Evolutionary conservation across 1,284 basidiomycete genomes (phyloP).

Genomic region (Stygiomarasmius scandens): DNA sequence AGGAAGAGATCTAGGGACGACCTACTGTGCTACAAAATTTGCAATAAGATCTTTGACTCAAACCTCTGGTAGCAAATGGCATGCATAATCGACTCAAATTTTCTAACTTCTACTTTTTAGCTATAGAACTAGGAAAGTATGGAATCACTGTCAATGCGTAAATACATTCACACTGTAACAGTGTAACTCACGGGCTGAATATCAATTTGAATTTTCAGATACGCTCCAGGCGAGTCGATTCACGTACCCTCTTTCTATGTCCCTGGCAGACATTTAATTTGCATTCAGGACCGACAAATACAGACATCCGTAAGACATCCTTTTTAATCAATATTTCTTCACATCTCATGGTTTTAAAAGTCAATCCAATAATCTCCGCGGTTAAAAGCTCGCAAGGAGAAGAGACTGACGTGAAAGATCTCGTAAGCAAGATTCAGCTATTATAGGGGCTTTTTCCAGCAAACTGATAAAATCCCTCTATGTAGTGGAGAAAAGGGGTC

Average conservation of each 20-base stretch:
- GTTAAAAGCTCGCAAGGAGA: too few species aligned
- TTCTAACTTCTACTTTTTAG: slow-evolving; percentile 19
- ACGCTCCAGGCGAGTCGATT: too few species aligned
- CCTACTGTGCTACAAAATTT: slow-evolving; percentile 27
- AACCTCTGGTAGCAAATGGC: not conserved
- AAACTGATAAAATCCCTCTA: too few species aligned
- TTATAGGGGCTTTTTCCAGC: too few species aligned
- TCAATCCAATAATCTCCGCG: too few species aligned
- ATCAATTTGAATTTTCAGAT: not conserved
- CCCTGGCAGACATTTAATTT: too few species aligned
- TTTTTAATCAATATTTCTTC: too few species aligned
- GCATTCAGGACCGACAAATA: too few species aligned
- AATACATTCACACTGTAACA: slow-evolving; percentile 23
- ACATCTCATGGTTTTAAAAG: too few species aligned
- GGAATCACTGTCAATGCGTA: slow-evolving; percentile 36
- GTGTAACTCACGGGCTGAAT: slow-evolving; percentile 14
- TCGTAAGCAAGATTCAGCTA: not conserved
- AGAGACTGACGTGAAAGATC: too few species aligned
- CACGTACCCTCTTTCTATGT: too few species aligned
- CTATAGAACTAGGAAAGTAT: slow-evolving; percentile 27
- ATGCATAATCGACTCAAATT: not conserved
- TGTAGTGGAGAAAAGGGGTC: slow-evolving; percentile 10
- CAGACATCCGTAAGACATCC: too few species aligned
- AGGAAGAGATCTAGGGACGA: not conserved
- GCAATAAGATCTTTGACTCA: slow-evolving; percentile 28